phyloP scores from a whole-genome alignment of 2,329 filamentous ascomycete species.

The Tolypocladium album region DNA sequence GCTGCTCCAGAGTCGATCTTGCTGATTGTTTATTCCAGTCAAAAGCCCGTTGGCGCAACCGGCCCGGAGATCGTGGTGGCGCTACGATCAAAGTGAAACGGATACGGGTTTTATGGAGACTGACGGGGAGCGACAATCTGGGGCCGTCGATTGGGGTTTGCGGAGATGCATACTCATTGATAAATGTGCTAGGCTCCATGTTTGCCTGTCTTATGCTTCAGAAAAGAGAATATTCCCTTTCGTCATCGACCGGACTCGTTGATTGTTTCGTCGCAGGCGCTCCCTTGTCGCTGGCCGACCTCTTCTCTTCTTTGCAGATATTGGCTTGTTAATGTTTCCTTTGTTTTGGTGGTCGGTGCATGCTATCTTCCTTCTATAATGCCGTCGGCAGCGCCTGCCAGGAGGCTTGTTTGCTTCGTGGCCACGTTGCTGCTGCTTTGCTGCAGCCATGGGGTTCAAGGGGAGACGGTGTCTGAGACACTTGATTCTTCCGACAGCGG shows the following conservation, averaged over 20 bases:
- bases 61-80: neutral
- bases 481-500: neutral
- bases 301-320: neutral
- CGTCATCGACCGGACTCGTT: neutral
- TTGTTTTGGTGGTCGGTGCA: neutral
- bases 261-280: neutral
- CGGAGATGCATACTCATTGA: neutral
- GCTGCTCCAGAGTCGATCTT: neutral
- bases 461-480: neutral
- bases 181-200: neutral
- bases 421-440: neutral
- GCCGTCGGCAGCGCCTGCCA: neutral
- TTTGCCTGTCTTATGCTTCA: neutral
- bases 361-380: neutral
- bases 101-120: neutral
- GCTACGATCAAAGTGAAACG: neutral
- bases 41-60: neutral
- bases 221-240: neutral
- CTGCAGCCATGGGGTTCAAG: neutral
- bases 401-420: neutral
- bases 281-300: neutral
- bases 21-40: neutral
- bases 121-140: neutral
- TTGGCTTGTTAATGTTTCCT: neutral
- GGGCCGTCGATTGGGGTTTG: neutral